These are phyloP conservation scores for Pisolithus sp. DNA, from an alignment of 768 basidiomycete genomes.

Conservation along the genomic window DNA sequence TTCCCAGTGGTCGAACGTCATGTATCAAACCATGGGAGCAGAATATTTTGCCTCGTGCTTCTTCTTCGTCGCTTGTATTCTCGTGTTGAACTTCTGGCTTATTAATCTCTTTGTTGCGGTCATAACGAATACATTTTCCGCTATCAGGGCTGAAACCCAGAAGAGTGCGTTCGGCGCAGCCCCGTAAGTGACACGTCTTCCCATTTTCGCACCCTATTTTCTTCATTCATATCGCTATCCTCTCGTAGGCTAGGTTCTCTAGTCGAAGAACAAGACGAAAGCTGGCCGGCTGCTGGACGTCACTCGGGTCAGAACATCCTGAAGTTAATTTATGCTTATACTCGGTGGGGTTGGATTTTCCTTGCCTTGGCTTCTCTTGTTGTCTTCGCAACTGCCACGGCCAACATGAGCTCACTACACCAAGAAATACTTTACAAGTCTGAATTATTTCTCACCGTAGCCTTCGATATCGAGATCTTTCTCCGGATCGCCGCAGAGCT, in stretches of 20 bases:
- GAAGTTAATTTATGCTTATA: slow-evolving; percentile 51
- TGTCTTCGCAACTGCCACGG: slow-evolving; percentile 64
- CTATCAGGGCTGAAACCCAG: slow-evolving; percentile 78
- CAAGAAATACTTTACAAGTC: slow-evolving; percentile 48
- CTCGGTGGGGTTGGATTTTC: slow-evolving; percentile 68
- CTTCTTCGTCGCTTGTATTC: slow-evolving; percentile 78
- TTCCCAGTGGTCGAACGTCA: slow-evolving; percentile 64
- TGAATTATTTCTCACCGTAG: slow-evolving; percentile 72
- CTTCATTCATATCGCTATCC: neutral
- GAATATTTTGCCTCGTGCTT: slow-evolving; percentile 85
- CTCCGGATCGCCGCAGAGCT: slow-evolving; percentile 64
- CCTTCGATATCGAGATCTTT: slow-evolving; percentile 85
- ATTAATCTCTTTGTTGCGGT: slow-evolving; percentile 93
- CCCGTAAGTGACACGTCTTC: slow-evolving; percentile 14
- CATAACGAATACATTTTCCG: slow-evolving; percentile 89
- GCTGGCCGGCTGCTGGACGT: slow-evolving; percentile 48
- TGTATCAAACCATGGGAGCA: slow-evolving; percentile 86
- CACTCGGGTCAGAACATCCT: slow-evolving; percentile 41
- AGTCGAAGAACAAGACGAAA: slow-evolving; percentile 57
- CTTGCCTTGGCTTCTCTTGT: slow-evolving; percentile 66
- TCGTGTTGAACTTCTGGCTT: slow-evolving; percentile 91
- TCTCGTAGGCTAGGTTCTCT: slow-evolving; percentile 29
- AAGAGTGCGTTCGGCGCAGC: slow-evolving; percentile 89
- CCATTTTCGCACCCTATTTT: neutral
- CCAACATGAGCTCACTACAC: slow-evolving; percentile 43